Percentiles rank a stretch among this genome's conserved stretches.
These are phyloP conservation scores for Eucalyptus victrix DNA, from an alignment of 345 rosid species.

Conservation along the genomic window DNA sequence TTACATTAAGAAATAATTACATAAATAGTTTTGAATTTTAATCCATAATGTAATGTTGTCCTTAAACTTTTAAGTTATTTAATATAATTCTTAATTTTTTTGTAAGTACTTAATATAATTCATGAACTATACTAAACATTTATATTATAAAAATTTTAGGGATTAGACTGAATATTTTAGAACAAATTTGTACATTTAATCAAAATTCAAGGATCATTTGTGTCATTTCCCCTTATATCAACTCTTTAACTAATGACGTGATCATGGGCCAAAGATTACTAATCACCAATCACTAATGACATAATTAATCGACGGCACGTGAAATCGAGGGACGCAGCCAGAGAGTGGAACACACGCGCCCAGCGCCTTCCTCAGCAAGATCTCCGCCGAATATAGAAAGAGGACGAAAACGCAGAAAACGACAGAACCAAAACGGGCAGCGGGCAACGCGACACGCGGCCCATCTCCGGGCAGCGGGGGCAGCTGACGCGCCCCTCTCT, in stretches of 20 bases:
- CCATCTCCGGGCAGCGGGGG: conserved; percentile 11
- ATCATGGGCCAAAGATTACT: not conserved
- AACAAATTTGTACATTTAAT: fast-evolving
- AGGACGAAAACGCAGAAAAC: not conserved
- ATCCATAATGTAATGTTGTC: not conserved
- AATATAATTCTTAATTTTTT: too few relatives aligned
- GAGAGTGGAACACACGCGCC: not conserved
- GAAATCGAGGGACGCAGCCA: not conserved
- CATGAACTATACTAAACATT: not conserved
- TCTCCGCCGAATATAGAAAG: not conserved
- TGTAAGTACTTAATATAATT: too few relatives aligned
- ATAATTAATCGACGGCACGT: not conserved
- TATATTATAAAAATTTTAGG: fast-evolving
- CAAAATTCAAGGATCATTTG: not conserved
- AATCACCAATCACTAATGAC: not conserved
- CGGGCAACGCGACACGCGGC: not conserved
- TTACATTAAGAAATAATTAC: not conserved
- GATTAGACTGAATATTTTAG: not conserved
- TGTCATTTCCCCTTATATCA: not conserved
- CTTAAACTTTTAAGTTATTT: too few relatives aligned
- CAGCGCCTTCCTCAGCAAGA: not conserved
- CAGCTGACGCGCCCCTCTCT: not conserved
- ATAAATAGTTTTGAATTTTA: not conserved
- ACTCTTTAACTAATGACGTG: not conserved
- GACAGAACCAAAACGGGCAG: not conserved